Evolutionary conservation across 352 stramenopile genomes (phyloP).

Genomic region (Phytophthora foliorum): DNA sequence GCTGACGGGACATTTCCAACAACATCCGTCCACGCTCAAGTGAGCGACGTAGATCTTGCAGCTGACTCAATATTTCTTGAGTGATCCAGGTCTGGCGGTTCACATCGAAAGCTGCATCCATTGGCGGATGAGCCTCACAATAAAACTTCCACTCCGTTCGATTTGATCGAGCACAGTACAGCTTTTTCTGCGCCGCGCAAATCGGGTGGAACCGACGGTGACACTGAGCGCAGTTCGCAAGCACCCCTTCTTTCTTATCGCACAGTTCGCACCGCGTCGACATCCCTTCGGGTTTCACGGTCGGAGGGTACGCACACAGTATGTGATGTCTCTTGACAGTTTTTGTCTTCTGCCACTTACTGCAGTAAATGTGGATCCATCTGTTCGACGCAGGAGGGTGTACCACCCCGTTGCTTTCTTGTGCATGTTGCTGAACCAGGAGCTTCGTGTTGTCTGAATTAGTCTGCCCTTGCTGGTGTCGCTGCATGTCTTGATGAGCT

Average conservation of each 20-base stretch:
- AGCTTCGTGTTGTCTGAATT: conserved; percentile 4
- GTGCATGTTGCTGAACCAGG: conserved; percentile 1
- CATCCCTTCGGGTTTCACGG: conserved; percentile 30
- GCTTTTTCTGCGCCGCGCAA: conserved; percentile 74
- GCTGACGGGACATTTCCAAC: conserved; percentile 85
- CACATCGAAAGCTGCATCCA: conserved; percentile 74
- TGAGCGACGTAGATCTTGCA: conserved; percentile 80
- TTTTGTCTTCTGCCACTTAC: conserved; percentile 80
- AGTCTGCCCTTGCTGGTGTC: conserved; percentile 26
- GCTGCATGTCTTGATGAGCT: conserved; percentile 38
- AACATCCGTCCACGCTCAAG: conserved; percentile 88
- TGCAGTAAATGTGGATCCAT: conserved; percentile 86
- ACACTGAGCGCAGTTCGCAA: conserved; percentile 68
- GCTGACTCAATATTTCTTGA: conserved; percentile 71
- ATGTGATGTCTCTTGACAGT: conserved; percentile 74
- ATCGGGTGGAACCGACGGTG: conserved; percentile 79
- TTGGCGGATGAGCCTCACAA: conserved; percentile 73
- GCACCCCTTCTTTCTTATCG: conserved; percentile 50
- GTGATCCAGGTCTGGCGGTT: conserved; percentile 84
- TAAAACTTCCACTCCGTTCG: conserved; percentile 84
- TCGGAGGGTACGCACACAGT: conserved; percentile 55
- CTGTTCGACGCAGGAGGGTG: conserved; percentile 37
- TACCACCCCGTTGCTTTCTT: conserved; percentile 23
- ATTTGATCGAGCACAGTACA: conserved; percentile 66
- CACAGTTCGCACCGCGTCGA: conserved; percentile 71